Percentiles rank a stretch among this genome's conserved stretches.
Conservation (phyloP, 306 rosid species). For the Casuarina cunninghamiana region DNA sequence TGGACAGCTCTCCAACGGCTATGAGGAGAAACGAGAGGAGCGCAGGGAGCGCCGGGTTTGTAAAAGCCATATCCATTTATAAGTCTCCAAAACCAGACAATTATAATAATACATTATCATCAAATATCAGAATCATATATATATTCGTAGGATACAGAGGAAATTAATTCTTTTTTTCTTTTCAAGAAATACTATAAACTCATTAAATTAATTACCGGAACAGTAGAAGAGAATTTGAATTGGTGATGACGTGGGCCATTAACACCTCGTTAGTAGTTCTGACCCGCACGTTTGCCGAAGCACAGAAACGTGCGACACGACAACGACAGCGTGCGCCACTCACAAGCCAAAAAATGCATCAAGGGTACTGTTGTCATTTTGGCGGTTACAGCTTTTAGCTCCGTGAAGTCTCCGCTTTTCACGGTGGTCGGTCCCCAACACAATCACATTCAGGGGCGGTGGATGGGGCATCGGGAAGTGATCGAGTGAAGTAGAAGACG, state of each 20-base stretch:
- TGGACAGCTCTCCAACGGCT: slow-evolving; percentile 14
- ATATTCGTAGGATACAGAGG: too few species aligned
- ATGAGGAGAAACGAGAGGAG: not conserved
- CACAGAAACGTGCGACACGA: too few species aligned
- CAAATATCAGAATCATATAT: not conserved
- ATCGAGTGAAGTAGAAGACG: not conserved
- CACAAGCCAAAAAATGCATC: too few species aligned
- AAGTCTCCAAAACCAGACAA: too few species aligned
- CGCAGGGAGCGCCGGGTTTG: not conserved
- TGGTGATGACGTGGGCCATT: not conserved
- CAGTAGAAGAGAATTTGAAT: not conserved
- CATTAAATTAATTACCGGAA: too few species aligned
- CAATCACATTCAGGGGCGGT: not conserved
- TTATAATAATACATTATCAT: too few species aligned
- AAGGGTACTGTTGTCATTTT: not conserved
- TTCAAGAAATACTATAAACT: too few species aligned
- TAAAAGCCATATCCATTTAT: not conserved
- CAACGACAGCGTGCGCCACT: too few species aligned
- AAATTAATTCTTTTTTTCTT: too few species aligned
- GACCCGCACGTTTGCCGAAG: not conserved
- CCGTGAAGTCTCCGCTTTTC: not conserved
- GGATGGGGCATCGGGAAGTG: not conserved
- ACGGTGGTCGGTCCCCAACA: not conserved
- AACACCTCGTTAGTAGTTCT: not conserved
- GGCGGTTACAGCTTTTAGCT: not conserved